phyloP scores from a whole-genome alignment of 768 basidiomycete genomes.

The Fibroporia radiculosa region DNA sequence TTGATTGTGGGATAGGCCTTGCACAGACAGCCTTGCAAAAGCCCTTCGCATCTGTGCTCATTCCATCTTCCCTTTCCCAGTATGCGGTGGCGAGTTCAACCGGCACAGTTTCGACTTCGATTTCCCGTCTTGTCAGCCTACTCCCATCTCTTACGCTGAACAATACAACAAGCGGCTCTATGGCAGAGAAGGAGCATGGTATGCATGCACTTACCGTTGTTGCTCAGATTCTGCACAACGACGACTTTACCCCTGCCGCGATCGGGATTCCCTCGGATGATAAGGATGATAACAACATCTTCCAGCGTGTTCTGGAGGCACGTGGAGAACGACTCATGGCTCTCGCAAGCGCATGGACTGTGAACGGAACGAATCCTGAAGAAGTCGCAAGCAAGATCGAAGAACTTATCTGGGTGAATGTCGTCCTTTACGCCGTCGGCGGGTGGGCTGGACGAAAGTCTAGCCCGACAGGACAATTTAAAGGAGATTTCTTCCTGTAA shows the following conservation, averaged over 20 bases:
- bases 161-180: neutral
- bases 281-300: neutral
- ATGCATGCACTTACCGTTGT: conserved; percentile 46
- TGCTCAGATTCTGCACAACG: conserved; percentile 46
- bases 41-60: conserved; percentile 26
- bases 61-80: conserved; percentile 22
- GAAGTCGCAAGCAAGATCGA: conserved; percentile 50
- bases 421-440: conserved; percentile 47
- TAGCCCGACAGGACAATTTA: conserved; percentile 25
- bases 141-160: conserved; percentile 7
- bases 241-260: conserved; percentile 16
- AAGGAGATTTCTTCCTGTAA: conserved; percentile 55
- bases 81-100: neutral
- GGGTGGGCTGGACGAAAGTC: conserved; percentile 41
- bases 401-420: conserved; percentile 51
- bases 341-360: conserved; percentile 17
- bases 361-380: conserved; percentile 9
- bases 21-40: conserved; percentile 47
- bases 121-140: conserved; percentile 3
- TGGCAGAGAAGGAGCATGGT: conserved; percentile 2
- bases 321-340: conserved; percentile 11
- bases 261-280: conserved; percentile 5
- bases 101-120: neutral
- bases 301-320: conserved; percentile 9
- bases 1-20: conserved; percentile 29